Percentiles rank a stretch among this genome's conserved stretches.
Conservation (phyloP, 2,329 filamentous ascomycete species). For the Colletotrichum sp. region DNA sequence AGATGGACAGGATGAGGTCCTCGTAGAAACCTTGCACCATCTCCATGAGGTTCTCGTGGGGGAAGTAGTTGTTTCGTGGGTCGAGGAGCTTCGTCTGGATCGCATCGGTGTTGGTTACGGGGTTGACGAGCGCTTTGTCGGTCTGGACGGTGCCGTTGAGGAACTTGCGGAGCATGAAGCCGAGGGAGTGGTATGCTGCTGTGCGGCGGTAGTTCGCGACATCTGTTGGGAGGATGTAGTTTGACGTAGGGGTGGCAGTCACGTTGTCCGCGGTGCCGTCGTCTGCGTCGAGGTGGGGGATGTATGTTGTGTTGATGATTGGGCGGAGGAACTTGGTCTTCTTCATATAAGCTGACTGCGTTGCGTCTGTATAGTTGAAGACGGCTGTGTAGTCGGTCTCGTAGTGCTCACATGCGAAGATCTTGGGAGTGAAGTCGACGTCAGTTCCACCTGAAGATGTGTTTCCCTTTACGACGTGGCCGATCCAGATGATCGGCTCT, state of each 20-base stretch:
- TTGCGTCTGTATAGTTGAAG: conserved; percentile 31
- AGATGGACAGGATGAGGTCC: conserved; percentile 38
- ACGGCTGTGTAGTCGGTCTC: conserved; percentile 35
- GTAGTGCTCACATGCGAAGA: conserved; percentile 40
- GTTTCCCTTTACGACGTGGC: conserved; percentile 26
- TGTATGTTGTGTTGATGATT: conserved; percentile 35
- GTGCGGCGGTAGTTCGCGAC: conserved; percentile 31
- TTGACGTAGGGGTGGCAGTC: conserved; percentile 29
- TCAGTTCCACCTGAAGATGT: conserved; percentile 23
- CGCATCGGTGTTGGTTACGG: conserved; percentile 35
- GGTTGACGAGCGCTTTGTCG: conserved; percentile 27
- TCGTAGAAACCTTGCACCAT: conserved; percentile 35
- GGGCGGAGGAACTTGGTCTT: conserved; percentile 25
- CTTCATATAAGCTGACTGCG: conserved; percentile 29
- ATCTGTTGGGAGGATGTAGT: conserved; percentile 31
- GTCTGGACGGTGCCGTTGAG: conserved; percentile 35
- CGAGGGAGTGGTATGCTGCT: conserved; percentile 36
- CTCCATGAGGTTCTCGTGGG: conserved; percentile 27
- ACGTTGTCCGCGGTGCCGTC: conserved; percentile 39
- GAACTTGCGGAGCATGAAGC: conserved; percentile 31
- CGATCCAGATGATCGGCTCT: conserved; percentile 41
- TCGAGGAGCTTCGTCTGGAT: conserved; percentile 45
- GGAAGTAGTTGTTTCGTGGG: conserved; percentile 30
- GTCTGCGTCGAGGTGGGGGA: conserved; percentile 25
- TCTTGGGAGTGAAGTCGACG: conserved; percentile 34